Conservation (phyloP, 228 moss, liverwort and hornwort genomes). For the Sphagnum magellanicum region DNA sequence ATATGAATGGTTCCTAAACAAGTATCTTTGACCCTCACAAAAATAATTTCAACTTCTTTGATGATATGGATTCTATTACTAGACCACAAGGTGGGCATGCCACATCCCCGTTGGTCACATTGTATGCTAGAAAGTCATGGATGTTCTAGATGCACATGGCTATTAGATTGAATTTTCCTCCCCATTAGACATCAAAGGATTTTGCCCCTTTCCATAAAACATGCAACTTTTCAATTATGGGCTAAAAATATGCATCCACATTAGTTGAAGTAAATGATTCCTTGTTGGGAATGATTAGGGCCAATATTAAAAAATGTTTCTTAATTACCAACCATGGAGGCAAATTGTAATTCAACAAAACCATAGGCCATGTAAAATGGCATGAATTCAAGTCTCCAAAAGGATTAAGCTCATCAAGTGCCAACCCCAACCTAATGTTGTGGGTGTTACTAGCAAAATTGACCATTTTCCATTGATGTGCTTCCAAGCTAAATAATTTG, state of each 20-base stretch:
- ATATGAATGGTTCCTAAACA: too few species aligned
- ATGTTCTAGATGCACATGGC: conserved; percentile 8
- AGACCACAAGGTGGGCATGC: background rate
- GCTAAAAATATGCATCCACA: conserved; percentile 7
- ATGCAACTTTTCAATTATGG: conserved; percentile 5
- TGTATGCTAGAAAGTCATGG: conserved; percentile 2
- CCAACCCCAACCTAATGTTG: conserved; percentile 4
- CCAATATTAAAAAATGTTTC: conserved; percentile 2
- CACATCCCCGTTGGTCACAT: background rate
- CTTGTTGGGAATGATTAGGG: background rate
- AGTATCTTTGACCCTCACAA: too few species aligned
- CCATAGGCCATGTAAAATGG: conserved; percentile 8
- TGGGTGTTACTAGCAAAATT: conserved; percentile 5
- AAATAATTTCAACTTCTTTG: too few species aligned
- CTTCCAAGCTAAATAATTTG: conserved; percentile 4
- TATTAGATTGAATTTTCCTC: background rate
- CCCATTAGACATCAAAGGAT: background rate
- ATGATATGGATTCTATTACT: background rate
- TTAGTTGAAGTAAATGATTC: background rate
- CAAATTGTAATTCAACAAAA: conserved; percentile 11
- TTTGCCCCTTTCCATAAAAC: conserved; percentile 1
- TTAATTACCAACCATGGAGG: conserved; percentile 10
- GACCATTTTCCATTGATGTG: conserved; percentile 3
- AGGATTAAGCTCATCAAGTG: conserved; percentile 4
- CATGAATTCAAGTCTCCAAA: background rate